Conservation (phyloP, 352 stramenopile genomes). For the Globisporangium megalacanthum region DNA sequence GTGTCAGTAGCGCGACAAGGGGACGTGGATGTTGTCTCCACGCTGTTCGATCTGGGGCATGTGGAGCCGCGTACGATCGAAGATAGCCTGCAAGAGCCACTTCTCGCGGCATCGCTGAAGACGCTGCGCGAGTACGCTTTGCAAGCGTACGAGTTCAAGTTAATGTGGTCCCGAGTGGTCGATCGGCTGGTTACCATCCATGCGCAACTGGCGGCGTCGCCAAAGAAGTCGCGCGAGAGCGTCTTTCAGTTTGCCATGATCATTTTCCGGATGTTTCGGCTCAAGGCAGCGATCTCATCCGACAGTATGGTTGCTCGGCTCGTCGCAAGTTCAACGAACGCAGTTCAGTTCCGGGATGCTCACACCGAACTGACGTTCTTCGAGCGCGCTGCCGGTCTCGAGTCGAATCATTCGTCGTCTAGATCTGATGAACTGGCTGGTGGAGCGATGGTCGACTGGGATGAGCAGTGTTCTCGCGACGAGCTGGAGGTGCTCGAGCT, state of each 20-base stretch:
- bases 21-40: not conserved
- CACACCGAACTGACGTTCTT: conserved; percentile 1
- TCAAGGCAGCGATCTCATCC: not conserved
- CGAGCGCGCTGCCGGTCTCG: not conserved
- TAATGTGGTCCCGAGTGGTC: not conserved
- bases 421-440: too few species aligned
- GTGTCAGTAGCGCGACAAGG: not conserved
- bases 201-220: not conserved
- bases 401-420: not conserved
- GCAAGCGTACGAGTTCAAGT: not conserved
- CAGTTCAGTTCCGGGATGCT: not conserved
- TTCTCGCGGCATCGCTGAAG: not conserved
- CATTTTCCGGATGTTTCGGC: not conserved
- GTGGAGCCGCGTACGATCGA: not conserved
- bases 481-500: too few species aligned
- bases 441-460: not conserved
- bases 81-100: not conserved
- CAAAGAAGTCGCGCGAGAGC: not conserved
- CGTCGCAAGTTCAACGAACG: not conserved
- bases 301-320: not conserved
- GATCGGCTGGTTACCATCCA: not conserved
- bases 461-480: too few species aligned
- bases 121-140: not conserved
- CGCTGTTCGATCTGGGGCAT: not conserved
- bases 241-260: conserved; percentile 2